These are phyloP conservation scores for Santalum album DNA, from an alignment of 164 flowering plant genomes.

Conservation along the genomic window DNA sequence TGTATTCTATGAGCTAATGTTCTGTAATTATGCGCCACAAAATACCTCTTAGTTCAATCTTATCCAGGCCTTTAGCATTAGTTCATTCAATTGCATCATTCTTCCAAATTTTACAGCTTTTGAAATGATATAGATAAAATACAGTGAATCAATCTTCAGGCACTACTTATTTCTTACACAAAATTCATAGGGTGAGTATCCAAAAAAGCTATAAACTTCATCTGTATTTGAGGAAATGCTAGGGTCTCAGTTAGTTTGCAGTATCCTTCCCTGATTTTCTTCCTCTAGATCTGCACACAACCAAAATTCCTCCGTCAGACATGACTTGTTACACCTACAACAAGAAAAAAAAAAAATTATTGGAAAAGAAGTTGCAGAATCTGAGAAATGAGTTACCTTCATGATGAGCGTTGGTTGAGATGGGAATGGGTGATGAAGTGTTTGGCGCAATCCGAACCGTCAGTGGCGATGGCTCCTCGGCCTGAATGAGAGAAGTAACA, in stretches of 20 bases:
- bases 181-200: not conserved
- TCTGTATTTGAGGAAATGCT: not conserved
- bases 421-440: constrained; percentile 16
- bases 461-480: constrained; percentile 16
- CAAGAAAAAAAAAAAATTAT: no score
- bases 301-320: not conserved
- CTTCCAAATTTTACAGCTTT: no score
- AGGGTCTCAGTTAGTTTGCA: constrained; percentile 43
- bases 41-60: not conserved
- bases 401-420: constrained; percentile 26
- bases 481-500: constrained; percentile 36
- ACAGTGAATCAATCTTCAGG: no score
- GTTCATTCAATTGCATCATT: no score
- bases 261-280: constrained; percentile 42
- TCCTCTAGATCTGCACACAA: constrained; percentile 28
- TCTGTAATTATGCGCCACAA: not conserved
- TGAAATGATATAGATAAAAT: no score
- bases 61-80: no score
- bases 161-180: not conserved
- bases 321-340: no score
- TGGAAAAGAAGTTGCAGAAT: no score
- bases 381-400: constrained; percentile 27
- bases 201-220: not conserved
- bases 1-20: not conserved
- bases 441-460: constrained; percentile 1